phyloP scores from a whole-genome alignment of 371 early-diverging fungal genomes.

The Mucor lusitanicus region DNA sequence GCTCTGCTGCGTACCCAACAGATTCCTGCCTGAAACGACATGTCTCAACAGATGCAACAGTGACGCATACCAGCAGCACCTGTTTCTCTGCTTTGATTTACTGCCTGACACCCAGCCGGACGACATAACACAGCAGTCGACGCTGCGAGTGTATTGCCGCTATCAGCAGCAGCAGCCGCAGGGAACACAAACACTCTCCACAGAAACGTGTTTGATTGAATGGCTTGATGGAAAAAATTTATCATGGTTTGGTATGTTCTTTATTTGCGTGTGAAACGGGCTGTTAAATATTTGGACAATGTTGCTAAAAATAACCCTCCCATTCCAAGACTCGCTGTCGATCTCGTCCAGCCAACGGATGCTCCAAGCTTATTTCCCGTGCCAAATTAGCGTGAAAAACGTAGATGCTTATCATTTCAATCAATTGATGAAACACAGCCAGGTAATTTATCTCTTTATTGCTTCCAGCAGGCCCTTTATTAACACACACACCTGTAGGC shows the following conservation, averaged over 20 bases:
- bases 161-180: too few species aligned
- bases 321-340: slow-evolving; percentile 3
- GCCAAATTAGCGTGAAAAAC: background rate
- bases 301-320: background rate
- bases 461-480: too few species aligned
- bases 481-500: background rate
- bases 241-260: slow-evolving; percentile 9
- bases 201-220: background rate
- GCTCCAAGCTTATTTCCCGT: slow-evolving; percentile 14
- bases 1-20: slow-evolving; percentile 1
- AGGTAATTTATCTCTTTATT: background rate
- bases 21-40: slow-evolving; percentile 1
- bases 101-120: background rate
- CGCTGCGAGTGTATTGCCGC: background rate
- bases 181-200: background rate
- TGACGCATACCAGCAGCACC: background rate
- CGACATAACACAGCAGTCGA: background rate
- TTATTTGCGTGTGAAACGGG: background rate
- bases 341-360: background rate
- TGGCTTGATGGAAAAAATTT: slow-evolving; percentile 9
- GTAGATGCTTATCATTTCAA: background rate
- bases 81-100: slow-evolving; percentile 11
- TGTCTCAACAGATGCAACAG: background rate
- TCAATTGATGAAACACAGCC: background rate
- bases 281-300: background rate